Conservation (phyloP, 805 yeast genomes). For the Metschnikowia vanudenii region DNA sequence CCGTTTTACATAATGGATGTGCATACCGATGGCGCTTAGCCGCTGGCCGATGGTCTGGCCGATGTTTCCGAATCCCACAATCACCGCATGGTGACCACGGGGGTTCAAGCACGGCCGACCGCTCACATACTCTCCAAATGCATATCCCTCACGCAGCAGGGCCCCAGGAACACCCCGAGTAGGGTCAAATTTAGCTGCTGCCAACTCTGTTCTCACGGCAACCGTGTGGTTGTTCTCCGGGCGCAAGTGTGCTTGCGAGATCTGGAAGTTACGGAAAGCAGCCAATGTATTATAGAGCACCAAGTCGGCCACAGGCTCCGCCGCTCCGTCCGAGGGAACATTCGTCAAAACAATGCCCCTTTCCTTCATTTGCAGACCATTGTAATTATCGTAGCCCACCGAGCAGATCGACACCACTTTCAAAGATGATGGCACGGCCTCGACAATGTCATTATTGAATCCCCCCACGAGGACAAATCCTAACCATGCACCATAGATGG, state of each 20-base stretch:
- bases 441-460: constrained; percentile 42
- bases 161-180: constrained; percentile 32
- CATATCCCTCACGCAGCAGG: constrained; percentile 21
- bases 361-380: constrained; percentile 38
- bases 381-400: constrained; percentile 56
- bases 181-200: constrained; percentile 33
- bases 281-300: constrained; percentile 59
- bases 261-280: constrained; percentile 55
- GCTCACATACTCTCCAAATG: constrained; percentile 47
- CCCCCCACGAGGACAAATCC: constrained; percentile 56
- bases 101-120: constrained; percentile 50
- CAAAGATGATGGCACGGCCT: constrained; percentile 43
- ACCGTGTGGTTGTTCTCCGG: constrained; percentile 41
- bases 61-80: constrained; percentile 75
- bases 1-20: constrained; percentile 61
- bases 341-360: constrained; percentile 56
- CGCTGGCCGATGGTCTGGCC: constrained; percentile 64
- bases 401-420: constrained; percentile 53
- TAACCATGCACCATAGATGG: constrained; percentile 60
- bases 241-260: constrained; percentile 45
- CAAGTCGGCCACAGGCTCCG: constrained; percentile 71
- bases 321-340: constrained; percentile 54
- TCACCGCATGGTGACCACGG: constrained; percentile 53
- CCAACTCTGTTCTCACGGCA: constrained; percentile 40
- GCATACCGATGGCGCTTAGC: constrained; percentile 60